phyloP scores from a whole-genome alignment of 768 basidiomycete species.

The Peribolospora kevripleyi region DNA sequence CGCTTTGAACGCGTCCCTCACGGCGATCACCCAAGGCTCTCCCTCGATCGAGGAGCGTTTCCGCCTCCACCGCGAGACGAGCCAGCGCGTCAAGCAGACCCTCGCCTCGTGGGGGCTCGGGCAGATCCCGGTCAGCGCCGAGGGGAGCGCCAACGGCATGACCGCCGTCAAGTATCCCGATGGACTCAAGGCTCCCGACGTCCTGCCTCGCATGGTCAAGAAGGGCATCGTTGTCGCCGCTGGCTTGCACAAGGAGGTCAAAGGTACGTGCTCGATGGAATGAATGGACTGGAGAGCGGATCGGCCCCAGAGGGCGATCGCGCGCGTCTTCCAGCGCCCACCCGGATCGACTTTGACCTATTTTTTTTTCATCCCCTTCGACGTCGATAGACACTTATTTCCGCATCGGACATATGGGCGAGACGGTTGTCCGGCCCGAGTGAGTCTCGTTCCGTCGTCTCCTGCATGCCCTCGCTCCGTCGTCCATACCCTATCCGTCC shows the following conservation, averaged over 20 bases:
- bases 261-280: slow-evolving; percentile 29
- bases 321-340: no score
- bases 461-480: no score
- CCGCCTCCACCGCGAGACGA: slow-evolving; percentile 42
- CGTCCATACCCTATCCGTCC: no score
- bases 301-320: no score
- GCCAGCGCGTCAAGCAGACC: slow-evolving; percentile 41
- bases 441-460: no score
- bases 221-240: slow-evolving; percentile 61
- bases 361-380: background rate
- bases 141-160: slow-evolving; percentile 76
- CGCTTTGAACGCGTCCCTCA: slow-evolving; percentile 62
- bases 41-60: slow-evolving; percentile 58
- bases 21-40: slow-evolving; percentile 36
- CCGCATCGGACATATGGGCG: slow-evolving; percentile 87
- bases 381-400: slow-evolving; percentile 48
- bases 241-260: slow-evolving; percentile 60
- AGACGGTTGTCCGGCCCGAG: slow-evolving; percentile 42
- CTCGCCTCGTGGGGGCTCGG: slow-evolving; percentile 44
- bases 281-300: background rate
- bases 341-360: background rate
- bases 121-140: slow-evolving; percentile 38
- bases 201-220: slow-evolving; percentile 47
- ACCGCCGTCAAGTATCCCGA: slow-evolving; percentile 73
- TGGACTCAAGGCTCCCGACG: slow-evolving; percentile 47